These are phyloP conservation scores for Prototheca cutis DNA, from an alignment of 163 green algal genomes.

Conservation along the genomic window DNA sequence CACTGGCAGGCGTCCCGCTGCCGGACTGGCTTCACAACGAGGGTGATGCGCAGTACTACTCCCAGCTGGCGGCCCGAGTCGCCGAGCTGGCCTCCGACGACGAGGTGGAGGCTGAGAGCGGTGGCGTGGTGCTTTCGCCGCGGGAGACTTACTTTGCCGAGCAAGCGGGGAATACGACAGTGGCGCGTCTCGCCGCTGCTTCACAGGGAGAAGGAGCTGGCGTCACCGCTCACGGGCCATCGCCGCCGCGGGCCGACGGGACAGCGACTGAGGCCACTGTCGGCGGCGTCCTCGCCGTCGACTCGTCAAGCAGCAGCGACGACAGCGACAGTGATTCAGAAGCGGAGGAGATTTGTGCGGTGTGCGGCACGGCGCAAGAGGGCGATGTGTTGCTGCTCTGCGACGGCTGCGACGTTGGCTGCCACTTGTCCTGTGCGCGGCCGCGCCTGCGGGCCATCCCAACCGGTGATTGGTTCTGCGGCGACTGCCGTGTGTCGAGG, in stretches of 20 bases:
- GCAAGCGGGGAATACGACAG: too few relatives aligned
- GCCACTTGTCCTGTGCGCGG: constrained; percentile 37
- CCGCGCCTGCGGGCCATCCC: constrained; percentile 28
- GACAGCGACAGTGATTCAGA: too few relatives aligned
- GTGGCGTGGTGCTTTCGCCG: too few relatives aligned
- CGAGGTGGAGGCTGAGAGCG: constrained; percentile 20
- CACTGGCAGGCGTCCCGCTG: background rate
- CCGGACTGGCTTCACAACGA: background rate
- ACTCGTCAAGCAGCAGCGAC: too few relatives aligned
- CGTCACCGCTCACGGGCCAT: too few relatives aligned
- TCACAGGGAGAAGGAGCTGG: too few relatives aligned
- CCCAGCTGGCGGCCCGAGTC: constrained; percentile 17
- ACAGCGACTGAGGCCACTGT: too few relatives aligned
- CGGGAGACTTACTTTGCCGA: too few relatives aligned
- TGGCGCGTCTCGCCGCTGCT: too few relatives aligned
- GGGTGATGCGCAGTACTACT: background rate
- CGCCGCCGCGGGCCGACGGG: too few relatives aligned
- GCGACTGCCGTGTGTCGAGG: constrained; percentile 9
- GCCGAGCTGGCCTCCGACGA: constrained; percentile 14
- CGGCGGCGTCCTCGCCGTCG: too few relatives aligned
- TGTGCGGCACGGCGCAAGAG: constrained; percentile 31
- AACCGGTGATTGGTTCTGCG: constrained; percentile 36
- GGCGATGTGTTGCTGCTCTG: constrained; percentile 44
- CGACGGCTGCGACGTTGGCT: constrained; percentile 40
- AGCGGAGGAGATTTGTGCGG: constrained; percentile 23